Evolutionary conservation across 2,329 filamentous ascomycete species (phyloP).

Genomic region (Venturiaceae sp.): DNA sequence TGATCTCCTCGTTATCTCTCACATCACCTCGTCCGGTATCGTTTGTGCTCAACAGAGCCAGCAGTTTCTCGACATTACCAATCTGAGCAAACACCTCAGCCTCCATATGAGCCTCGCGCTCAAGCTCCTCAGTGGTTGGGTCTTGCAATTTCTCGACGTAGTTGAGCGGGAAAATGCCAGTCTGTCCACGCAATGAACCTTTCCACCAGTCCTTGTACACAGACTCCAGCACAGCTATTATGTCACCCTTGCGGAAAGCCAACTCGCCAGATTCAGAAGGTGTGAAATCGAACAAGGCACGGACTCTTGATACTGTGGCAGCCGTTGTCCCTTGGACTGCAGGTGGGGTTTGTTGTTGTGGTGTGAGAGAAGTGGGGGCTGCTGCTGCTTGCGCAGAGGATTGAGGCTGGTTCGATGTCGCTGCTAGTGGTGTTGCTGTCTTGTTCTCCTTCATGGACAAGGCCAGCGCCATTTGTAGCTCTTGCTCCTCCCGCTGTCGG

Average conservation of each 20-base stretch:
- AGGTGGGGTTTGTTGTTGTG: slow-evolving; percentile 51
- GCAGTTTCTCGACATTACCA: slow-evolving; percentile 68
- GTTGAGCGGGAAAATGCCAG: slow-evolving; percentile 95
- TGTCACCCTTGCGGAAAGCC: slow-evolving; percentile 92
- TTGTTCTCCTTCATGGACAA: slow-evolving; percentile 83
- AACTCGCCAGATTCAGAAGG: slow-evolving; percentile 91
- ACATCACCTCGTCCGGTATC: slow-evolving; percentile 46
- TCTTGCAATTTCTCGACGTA: slow-evolving; percentile 97
- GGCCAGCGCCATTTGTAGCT: slow-evolving; percentile 90
- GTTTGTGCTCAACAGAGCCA: slow-evolving; percentile 84
- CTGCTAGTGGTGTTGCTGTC: slow-evolving; percentile 22
- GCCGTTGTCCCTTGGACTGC: slow-evolving; percentile 64
- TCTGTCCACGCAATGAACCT: slow-evolving; percentile 85
- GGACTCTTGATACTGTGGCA: slow-evolving; percentile 88
- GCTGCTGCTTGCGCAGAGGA: slow-evolving; percentile 22
- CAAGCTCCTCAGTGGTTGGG: slow-evolving; percentile 86
- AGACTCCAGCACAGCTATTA: slow-evolving; percentile 93
- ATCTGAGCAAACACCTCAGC: slow-evolving; percentile 67
- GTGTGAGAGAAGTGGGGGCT: slow-evolving; percentile 14
- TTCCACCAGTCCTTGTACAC: slow-evolving; percentile 99
- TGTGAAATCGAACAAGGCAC: slow-evolving; percentile 88
- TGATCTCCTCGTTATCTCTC: slow-evolving; percentile 96
- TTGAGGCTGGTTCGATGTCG: slow-evolving; percentile 23
- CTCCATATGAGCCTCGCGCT: slow-evolving; percentile 94
- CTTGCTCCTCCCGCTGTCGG: slow-evolving; percentile 91